phyloP scores from a whole-genome alignment of 192 early-diverging fungal genomes.

The Linnemannia hyalina region DNA sequence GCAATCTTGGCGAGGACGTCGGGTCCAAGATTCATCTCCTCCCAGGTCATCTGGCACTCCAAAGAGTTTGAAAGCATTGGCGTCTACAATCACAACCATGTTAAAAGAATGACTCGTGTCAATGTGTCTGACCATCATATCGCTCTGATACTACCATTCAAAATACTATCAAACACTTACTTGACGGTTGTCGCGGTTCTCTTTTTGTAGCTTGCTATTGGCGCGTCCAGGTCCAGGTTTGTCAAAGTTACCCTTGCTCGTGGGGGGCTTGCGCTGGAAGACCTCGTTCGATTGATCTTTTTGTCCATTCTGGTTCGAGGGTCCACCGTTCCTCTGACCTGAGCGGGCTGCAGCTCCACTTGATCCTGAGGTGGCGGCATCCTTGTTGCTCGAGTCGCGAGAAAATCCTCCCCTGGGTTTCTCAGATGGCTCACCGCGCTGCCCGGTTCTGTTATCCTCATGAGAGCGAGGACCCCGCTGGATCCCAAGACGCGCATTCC shows the following conservation, averaged over 20 bases:
- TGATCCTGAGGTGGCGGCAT: not conserved
- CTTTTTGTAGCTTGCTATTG: not conserved
- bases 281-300: not conserved
- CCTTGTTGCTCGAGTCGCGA: not conserved
- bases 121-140: not conserved
- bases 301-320: constrained; percentile 6
- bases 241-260: not conserved
- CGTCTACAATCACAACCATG: not conserved
- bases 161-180: not conserved
- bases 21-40: constrained; percentile 36
- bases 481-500: constrained; percentile 18
- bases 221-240: not conserved
- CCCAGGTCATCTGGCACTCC: constrained; percentile 48
- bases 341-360: not conserved
- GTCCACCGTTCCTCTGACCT: not conserved
- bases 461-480: constrained; percentile 19
- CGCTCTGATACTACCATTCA: not conserved
- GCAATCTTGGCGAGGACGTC: constrained; percentile 26
- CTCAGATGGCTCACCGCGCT: not conserved
- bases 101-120: not conserved
- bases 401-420: not conserved
- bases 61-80: constrained; percentile 40
- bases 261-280: not conserved
- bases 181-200: not conserved
- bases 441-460: not conserved